Percentiles rank a stretch among this genome's conserved stretches.
phyloP scores from a whole-genome alignment of 768 basidiomycete species.

The Boletellus sp. region DNA sequence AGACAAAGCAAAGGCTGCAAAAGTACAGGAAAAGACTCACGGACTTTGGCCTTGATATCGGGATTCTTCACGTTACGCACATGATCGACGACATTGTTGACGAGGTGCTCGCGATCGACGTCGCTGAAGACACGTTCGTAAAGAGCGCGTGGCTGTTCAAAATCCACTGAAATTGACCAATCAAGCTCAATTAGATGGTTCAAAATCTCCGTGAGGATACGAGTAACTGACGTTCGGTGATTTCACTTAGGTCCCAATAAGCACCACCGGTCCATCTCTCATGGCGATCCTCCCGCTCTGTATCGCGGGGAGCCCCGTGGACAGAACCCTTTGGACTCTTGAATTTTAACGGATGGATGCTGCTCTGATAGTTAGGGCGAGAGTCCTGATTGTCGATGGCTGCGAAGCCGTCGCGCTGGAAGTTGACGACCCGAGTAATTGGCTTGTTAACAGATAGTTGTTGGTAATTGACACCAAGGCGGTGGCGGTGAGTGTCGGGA shows the following conservation, averaged over 20 bases:
- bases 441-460: conserved; percentile 89
- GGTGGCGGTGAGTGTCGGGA: conserved; percentile 83
- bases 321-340: conserved; percentile 43
- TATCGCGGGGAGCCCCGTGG: conserved; percentile 40
- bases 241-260: conserved; percentile 61
- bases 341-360: conserved; percentile 70
- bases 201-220: not conserved
- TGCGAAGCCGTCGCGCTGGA: conserved; percentile 82
- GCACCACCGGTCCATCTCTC: conserved; percentile 75
- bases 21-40: conserved; percentile 40
- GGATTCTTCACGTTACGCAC: conserved; percentile 57
- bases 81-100: conserved; percentile 65
- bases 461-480: conserved; percentile 76
- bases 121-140: conserved; percentile 69
- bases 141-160: conserved; percentile 75
- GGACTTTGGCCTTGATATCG: conserved; percentile 58
- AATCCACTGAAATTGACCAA: conserved; percentile 54
- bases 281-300: conserved; percentile 45
- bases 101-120: conserved; percentile 53
- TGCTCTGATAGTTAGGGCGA: conserved; percentile 86
- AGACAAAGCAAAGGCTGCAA: not conserved
- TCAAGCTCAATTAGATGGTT: not conserved
- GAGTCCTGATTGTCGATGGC: conserved; percentile 74
- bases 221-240: conserved; percentile 69
- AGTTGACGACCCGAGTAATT: conserved; percentile 71